Evolutionary conservation across 2,329 filamentous ascomycete species (phyloP).

Genomic region (Graphilbum fragrans): DNA sequence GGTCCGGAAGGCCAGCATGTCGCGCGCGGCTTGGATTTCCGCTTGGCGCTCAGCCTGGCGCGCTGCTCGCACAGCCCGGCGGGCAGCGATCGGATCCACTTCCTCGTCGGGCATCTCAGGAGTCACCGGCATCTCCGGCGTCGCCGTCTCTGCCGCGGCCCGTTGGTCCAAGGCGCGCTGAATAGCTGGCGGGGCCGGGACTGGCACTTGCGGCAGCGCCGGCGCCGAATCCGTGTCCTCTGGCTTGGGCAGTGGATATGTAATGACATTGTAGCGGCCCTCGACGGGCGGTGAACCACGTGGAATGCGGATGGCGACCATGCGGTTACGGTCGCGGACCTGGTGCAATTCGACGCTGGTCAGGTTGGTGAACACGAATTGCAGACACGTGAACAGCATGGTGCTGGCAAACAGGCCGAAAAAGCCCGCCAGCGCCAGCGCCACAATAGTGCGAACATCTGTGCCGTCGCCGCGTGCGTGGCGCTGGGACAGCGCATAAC

Average conservation of each 20-base stretch:
- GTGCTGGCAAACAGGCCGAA: slow-evolving; percentile 71
- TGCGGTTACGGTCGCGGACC: slow-evolving; percentile 48
- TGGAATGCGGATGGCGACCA: slow-evolving; percentile 63
- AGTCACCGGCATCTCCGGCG: too few species aligned
- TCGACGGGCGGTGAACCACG: slow-evolving; percentile 28
- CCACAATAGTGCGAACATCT: slow-evolving; percentile 39
- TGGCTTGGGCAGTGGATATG: slow-evolving; percentile 11
- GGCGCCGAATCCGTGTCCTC: neutral
- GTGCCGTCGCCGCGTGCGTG: slow-evolving; percentile 34
- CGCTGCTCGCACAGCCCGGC: slow-evolving; percentile 2
- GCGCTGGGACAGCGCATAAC: slow-evolving; percentile 24
- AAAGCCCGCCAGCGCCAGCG: slow-evolving; percentile 53
- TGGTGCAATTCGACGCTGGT: slow-evolving; percentile 76
- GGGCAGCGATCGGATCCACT: slow-evolving; percentile 1
- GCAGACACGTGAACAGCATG: slow-evolving; percentile 63
- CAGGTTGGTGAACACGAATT: slow-evolving; percentile 59
- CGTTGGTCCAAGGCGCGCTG: neutral
- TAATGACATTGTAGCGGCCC: slow-evolving; percentile 33
- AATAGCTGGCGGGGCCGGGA: neutral
- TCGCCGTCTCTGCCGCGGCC: neutral
- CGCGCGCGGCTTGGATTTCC: slow-evolving; percentile 24
- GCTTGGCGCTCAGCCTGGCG: too few species aligned
- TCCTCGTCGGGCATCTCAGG: slow-evolving; percentile 4
- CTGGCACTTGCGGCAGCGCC: neutral
- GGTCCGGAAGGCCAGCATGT: slow-evolving; percentile 42